phyloP scores from a whole-genome alignment of 352 stramenopile genomes.

The Elongisporangium senticosum region DNA sequence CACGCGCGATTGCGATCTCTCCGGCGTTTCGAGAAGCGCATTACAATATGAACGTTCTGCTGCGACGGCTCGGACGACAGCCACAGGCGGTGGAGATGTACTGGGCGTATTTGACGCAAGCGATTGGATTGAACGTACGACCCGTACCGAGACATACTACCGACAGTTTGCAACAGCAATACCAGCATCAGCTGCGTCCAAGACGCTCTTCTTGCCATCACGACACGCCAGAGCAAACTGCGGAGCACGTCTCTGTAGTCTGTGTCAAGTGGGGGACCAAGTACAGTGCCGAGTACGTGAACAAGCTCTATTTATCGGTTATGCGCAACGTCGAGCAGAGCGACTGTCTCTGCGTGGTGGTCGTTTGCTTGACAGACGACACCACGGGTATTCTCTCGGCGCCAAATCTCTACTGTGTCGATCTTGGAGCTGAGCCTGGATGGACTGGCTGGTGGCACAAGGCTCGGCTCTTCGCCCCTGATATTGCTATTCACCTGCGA shows the following conservation, averaged over 20 bases:
- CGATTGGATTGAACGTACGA: slow-evolving; percentile 46
- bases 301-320: slow-evolving; percentile 51
- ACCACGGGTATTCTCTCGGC: slow-evolving; percentile 20
- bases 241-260: slow-evolving; percentile 34
- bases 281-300: slow-evolving; percentile 79
- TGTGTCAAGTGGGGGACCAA: slow-evolving; percentile 86
- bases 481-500: slow-evolving; percentile 8
- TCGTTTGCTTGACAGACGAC: slow-evolving; percentile 75
- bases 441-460: slow-evolving; percentile 85
- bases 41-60: slow-evolving; percentile 58
- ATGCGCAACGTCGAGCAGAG: slow-evolving; percentile 16
- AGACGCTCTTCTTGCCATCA: too few species aligned
- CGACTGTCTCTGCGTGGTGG: slow-evolving; percentile 16
- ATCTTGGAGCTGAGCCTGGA: slow-evolving; percentile 12
- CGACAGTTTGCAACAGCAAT: background rate
- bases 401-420: slow-evolving; percentile 21
- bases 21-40: slow-evolving; percentile 32
- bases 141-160: slow-evolving; percentile 42
- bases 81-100: slow-evolving; percentile 35
- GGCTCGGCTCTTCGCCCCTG: slow-evolving; percentile 47
- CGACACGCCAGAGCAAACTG: too few species aligned
- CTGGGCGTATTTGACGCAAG: slow-evolving; percentile 72
- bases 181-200: too few species aligned
- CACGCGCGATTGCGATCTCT: slow-evolving; percentile 21
- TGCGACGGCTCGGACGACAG: slow-evolving; percentile 42